Base-by-base conservation (phyloP, 2,329 filamentous ascomycete genomes). In the Xylariaceae sp. region DNA sequence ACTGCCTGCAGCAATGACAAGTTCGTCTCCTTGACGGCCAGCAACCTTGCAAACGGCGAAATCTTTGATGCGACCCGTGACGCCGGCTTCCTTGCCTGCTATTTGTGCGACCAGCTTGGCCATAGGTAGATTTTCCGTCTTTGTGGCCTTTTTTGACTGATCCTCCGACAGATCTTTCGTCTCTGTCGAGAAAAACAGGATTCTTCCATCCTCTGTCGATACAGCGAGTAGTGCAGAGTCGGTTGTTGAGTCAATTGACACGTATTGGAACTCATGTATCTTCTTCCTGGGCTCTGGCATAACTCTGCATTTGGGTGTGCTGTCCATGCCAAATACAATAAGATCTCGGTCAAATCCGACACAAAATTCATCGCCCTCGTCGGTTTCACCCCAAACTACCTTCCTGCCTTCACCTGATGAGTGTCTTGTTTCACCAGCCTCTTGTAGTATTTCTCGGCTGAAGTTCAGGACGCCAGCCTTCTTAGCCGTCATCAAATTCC, bases 401-500 rank as follows among this genome's bases (percentile, higher is more conserved):
- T 80, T 83, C 50, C 88, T 78, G 3, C 91, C 92, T 68, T 97
- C 94, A 12, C 92, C 92, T 42, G 84, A 86, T 42, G 85, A 83
- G 69, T 86, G 85, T 69, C 83, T 84, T 41, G 85, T 81, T 74
- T 96, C 90, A 43, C 89, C 89, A 10, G 88, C 81, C 62, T 88
- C 84, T 42, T 81, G 77, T 49, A 97, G 76, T 64, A 94, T 79
- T 0, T 86, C 81, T 53, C 81, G 79, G 60, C 81, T 81, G 69
- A 97, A 97, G 68, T 89, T 94, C 63, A 99, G 74, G 49, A 96
- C 92, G 29, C 92, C 90, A 0, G 92, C 92, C 74, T 96, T 96
- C 75, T 92, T 95, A 15, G 92, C 94, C 2, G 92, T 97, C 61
- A 97, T 91, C 59, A 99, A 71, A 67, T 99, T 97, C 94, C 94